phyloP scores from a whole-genome alignment of 2,329 filamentous ascomycete species.

The Phialocephala subalpina region DNA sequence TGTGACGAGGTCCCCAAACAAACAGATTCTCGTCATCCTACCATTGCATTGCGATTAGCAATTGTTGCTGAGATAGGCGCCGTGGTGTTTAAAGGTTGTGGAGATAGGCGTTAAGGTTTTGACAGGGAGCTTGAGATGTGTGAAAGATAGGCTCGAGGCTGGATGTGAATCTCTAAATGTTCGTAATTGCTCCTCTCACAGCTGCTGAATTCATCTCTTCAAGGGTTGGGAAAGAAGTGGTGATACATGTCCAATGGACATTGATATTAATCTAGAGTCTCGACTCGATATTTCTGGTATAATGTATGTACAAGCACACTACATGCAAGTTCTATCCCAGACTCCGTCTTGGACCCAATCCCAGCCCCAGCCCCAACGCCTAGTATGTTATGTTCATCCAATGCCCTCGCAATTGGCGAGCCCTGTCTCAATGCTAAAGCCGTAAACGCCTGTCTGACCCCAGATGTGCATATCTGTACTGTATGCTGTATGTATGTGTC shows the following conservation, averaged over 20 bases:
- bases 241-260: conserved; percentile 7
- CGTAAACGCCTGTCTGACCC: conserved; percentile 1
- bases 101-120: neutral
- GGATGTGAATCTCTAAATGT: too few relatives aligned
- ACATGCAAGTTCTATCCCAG: neutral
- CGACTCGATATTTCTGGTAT: neutral
- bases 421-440: neutral
- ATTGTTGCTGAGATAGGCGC: too few relatives aligned
- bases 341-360: neutral
- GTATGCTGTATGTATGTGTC: neutral
- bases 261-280: neutral
- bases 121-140: too few relatives aligned
- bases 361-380: neutral
- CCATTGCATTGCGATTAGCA: too few relatives aligned
- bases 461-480: conserved; percentile 1
- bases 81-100: neutral
- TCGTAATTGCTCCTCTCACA: neutral
- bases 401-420: neutral
- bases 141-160: too few relatives aligned
- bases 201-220: neutral
- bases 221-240: neutral
- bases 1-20: neutral
- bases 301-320: neutral
- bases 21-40: too few relatives aligned
- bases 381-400: neutral